phyloP scores from a whole-genome alignment of 225 moss, liverwort and hornwort genomes.

The Bryum argenteum region DNA sequence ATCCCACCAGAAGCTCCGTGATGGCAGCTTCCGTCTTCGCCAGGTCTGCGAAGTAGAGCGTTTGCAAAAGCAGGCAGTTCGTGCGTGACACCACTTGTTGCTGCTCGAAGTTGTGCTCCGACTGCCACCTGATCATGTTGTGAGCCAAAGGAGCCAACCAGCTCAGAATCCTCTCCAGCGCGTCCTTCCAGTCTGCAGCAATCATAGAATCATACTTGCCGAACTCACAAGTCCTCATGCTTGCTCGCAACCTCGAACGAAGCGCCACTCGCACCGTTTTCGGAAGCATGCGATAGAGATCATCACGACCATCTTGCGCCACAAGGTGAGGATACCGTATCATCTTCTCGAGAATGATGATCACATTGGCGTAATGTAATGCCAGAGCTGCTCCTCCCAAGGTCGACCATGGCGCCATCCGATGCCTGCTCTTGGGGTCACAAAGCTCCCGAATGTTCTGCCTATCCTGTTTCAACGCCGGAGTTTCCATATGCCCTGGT shows the following conservation, averaged over 20 bases:
- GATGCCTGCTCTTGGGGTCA: slow-evolving; percentile 92
- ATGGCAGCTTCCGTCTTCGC: slow-evolving; percentile 91
- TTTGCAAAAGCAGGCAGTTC: slow-evolving; percentile 89
- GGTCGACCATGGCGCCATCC: slow-evolving; percentile 83
- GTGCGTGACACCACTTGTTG: slow-evolving; percentile 88
- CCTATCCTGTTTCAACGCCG: slow-evolving; percentile 58
- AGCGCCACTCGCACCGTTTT: slow-evolving; percentile 76
- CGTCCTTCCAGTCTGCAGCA: slow-evolving; percentile 91
- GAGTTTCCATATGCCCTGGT: slow-evolving; percentile 41
- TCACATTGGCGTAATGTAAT: slow-evolving; percentile 90
- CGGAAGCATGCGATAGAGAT: slow-evolving; percentile 94
- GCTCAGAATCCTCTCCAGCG: slow-evolving; percentile 80
- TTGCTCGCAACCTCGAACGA: slow-evolving; percentile 59
- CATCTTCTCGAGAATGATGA: slow-evolving; percentile 95
- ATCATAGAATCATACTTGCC: slow-evolving; percentile 81
- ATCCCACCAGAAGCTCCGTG: slow-evolving; percentile 89
- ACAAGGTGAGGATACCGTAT: slow-evolving; percentile 87
- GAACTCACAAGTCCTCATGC: slow-evolving; percentile 53
- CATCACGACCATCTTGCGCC: slow-evolving; percentile 90
- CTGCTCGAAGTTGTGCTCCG: slow-evolving; percentile 99
- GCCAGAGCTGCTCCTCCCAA: slow-evolving; percentile 96
- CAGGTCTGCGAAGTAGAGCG: slow-evolving; percentile 91
- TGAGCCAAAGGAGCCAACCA: slow-evolving; percentile 97
- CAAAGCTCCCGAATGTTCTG: slow-evolving; percentile 68
- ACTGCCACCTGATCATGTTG: slow-evolving; percentile 99